Base-by-base conservation (phyloP, 2,329 filamentous ascomycete species). In the Rutstroemia sydowiana region DNA sequence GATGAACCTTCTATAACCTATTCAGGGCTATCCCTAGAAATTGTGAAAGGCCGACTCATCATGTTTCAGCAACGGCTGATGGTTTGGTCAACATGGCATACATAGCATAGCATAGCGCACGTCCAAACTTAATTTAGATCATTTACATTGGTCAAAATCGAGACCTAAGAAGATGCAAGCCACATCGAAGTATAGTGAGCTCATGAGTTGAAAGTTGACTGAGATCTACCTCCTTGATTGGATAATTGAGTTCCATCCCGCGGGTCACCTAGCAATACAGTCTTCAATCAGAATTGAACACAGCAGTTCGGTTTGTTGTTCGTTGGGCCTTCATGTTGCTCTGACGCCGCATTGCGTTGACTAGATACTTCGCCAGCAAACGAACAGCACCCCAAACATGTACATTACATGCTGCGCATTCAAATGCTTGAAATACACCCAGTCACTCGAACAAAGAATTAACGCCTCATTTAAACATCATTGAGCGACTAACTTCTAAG, bases 231-330 rank as follows among this genome's bases (percentile, higher is more conserved):
- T 28, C 23, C 20, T 42, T 34, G 23, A 51, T 51, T 51, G 48
- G 48, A 51, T 40, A 31, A 46, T 32, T 26, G 32, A 16, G 36
- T 44, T 42, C 41, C 20, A 32, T 51, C 30, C 41, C 32, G 48
- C 48, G 48, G 48, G 48, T 51, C 48, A 23, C 23, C 41, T 51
- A 23, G 32, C 31, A 45, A 34, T 16, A 37, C 13, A 39, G 23
- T 51, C 48, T 51, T 51, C 48, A 51, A 51, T 51, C 48, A 51
- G 48, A 51, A 51, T 51, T 16, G 48, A 51, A 51, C 48, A 51
- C 41, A 45, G 48, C 48, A 51, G 48, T 34, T 51, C 23, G 23
- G 45, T 46, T 32, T 40, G 48, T 51, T 51, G 48, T 51, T 51
- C 48, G 48, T 45, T 51, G 48, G 48, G 48, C 48, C 48, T 45